Conservation (phyloP, 441 rosid species). For the Eugenia klotzschiana region DNA sequence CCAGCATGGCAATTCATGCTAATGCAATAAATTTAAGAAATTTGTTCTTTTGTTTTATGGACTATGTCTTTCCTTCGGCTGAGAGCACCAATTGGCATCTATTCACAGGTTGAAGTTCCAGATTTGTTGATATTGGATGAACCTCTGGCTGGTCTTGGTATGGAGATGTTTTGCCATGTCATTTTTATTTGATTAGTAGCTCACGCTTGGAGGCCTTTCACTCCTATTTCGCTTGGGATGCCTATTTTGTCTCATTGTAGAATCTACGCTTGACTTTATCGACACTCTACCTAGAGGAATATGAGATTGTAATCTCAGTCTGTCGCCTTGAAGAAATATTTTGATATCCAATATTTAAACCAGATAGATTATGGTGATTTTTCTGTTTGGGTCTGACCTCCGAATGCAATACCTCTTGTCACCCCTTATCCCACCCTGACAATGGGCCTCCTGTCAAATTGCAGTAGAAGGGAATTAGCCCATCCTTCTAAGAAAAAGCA, state of each 20-base stretch:
- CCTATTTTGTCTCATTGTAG: neutral
- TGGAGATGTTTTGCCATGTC: constrained; percentile 3
- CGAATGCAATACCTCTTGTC: neutral
- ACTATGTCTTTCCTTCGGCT: neutral
- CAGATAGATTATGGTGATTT: neutral
- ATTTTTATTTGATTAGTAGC: neutral
- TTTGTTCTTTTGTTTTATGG: neutral
- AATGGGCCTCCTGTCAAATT: neutral
- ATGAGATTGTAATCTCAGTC: neutral
- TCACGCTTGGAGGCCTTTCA: neutral
- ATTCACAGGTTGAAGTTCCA: constrained; percentile 67
- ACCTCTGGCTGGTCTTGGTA: constrained; percentile 98
- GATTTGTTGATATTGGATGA: constrained; percentile 81
- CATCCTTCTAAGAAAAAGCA: neutral
- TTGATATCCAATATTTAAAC: neutral
- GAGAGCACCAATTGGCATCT: neutral
- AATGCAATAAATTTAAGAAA: neutral
- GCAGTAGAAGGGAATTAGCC: neutral
- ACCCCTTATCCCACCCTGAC: neutral
- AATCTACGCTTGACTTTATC: neutral
- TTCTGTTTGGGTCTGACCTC: neutral
- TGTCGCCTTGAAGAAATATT: neutral
- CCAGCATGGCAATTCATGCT: neutral
- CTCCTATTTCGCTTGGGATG: neutral
- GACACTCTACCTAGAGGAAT: neutral